Percentiles rank a stretch among this genome's conserved stretches.
Conservation (phyloP, 495 filamentous ascomycete species). For the Penicillium odoratum region DNA sequence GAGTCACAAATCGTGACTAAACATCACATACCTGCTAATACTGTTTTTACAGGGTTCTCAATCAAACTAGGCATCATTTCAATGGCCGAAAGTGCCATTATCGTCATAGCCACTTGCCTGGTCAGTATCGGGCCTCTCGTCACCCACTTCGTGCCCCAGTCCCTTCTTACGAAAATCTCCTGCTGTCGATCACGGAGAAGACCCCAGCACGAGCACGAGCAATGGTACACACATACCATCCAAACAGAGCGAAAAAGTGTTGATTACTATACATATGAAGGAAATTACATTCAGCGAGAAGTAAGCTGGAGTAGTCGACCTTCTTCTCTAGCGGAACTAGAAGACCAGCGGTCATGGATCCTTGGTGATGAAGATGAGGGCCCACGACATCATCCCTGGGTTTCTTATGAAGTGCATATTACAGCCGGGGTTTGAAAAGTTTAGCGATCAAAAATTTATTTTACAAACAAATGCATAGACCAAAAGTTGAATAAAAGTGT, state of each 20-base stretch:
- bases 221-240: slow-evolving; percentile 10
- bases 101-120: slow-evolving; percentile 29
- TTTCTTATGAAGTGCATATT: slow-evolving; percentile 5
- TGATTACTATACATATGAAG: not conserved
- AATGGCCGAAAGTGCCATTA: slow-evolving; percentile 23
- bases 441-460: not conserved
- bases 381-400: not conserved
- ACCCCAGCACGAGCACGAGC: slow-evolving; percentile 3
- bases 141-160: slow-evolving; percentile 8
- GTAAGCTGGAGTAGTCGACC: slow-evolving; percentile 7
- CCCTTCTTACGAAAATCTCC: slow-evolving; percentile 7
- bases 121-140: slow-evolving; percentile 30
- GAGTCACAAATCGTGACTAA: not conserved
- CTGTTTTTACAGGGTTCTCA: slow-evolving; percentile 20
- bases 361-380: slow-evolving; percentile 2
- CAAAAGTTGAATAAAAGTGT: not conserved
- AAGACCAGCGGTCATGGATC: slow-evolving; percentile 18
- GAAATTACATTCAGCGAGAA: not conserved
- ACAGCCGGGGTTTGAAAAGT: slow-evolving; percentile 7
- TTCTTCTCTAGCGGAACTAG: slow-evolving; percentile 21
- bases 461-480: not conserved
- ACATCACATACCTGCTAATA: not conserved
- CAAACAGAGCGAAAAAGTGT: not conserved
- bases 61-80: slow-evolving; percentile 26
- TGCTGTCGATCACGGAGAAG: not conserved